Base-by-base conservation (phyloP, 169 alveolate genomes). In the Ichthyophthirius multifiliis region DNA sequence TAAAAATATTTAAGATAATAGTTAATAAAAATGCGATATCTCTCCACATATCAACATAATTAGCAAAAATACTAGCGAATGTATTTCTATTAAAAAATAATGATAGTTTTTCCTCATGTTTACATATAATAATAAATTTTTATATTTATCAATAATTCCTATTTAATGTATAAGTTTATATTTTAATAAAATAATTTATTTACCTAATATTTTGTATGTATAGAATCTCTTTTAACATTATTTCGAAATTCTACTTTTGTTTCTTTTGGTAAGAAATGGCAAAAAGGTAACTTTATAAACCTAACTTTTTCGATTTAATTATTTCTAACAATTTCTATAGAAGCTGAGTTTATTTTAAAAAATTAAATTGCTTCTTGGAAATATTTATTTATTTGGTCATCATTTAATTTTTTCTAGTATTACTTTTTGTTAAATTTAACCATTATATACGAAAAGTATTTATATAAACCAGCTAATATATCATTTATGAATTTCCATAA, bases 11-110 rank as follows among this genome's bases (percentile, higher is more conserved):
- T 9, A 88, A 67, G 15, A 83, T 35, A 12, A 88, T 18, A 5
- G 87, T 81, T 18, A 73, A 48, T 5, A 83, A 74, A 78, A 83
- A 88, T n/a, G 93, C 88, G 20, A 88, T 46, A 34, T 78, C 64
- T 45, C 77, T 83, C 93, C 93, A 88, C n/a, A 83, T 55, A 13
- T 79, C 85, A 18, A 83, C 87, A 31, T 84, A 85, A 62, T 88
- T 83, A 2, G 87, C 89, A 55, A 88, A 83, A 5, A 78, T 84
- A 23, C 84, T 88, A 0, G 78, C 16, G n/a, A 88, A 55, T 48
- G 84, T 84, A 23, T 79, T 65, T 15, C 37, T 45, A 9, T 79
- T 67, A 46, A 79, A 79, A 7, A 79, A 79, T 4, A 65, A 23
- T 30, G 65, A 46, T 6, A 79, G 31, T 13, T 37, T 13, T 79